phyloP scores from a whole-genome alignment of 345 rosid species.

The Eucalyptus sp. region DNA sequence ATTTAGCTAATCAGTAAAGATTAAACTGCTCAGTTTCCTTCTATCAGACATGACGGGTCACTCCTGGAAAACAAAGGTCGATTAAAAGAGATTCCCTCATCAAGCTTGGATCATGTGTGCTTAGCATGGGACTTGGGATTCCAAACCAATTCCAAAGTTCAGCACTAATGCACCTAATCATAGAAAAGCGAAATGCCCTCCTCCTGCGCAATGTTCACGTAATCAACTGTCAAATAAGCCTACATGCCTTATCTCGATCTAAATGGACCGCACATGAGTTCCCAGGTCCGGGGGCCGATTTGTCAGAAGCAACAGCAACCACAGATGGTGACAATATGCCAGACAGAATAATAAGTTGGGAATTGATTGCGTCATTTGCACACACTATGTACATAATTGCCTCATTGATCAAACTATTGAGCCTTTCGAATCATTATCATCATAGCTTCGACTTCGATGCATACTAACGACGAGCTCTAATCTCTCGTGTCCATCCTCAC shows the following conservation, averaged over 20 bases:
- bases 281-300: background rate
- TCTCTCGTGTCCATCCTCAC: background rate
- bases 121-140: background rate
- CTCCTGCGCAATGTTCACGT: background rate
- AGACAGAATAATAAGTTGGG: background rate
- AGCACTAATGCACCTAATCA: background rate
- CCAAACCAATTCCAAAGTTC: background rate
- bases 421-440: background rate
- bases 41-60: background rate
- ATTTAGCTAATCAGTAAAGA: background rate
- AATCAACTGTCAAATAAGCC: background rate
- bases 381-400: background rate
- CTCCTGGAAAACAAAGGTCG: background rate
- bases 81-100: background rate
- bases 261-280: background rate
- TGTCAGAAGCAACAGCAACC: background rate
- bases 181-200: background rate
- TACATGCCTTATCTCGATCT: background rate
- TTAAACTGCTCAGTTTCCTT: background rate
- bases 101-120: background rate
- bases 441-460: rapidly evolving
- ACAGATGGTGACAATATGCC: background rate
- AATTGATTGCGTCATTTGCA: background rate
- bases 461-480: background rate
- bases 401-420: background rate